Conservation (phyloP, 179 eudicot species). For the Monotropa hypopitys region DNA sequence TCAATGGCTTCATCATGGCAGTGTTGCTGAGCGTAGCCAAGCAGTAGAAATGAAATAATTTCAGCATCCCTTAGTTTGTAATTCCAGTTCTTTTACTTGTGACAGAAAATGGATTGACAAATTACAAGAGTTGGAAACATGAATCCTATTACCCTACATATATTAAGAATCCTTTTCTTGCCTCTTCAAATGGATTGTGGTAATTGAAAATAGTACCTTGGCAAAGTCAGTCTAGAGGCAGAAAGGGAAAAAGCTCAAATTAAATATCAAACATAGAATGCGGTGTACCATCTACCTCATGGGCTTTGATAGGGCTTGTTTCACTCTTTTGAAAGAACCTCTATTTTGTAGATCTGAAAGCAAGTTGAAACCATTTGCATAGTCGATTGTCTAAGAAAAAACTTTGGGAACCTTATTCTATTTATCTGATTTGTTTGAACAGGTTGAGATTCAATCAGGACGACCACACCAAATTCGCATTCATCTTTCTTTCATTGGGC, state of each 20-base stretch:
- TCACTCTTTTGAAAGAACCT: not conserved
- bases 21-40: not conserved
- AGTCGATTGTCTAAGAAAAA: not conserved
- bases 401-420: not conserved
- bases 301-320: not conserved
- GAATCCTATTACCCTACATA: not conserved
- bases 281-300: not conserved
- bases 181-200: not conserved
- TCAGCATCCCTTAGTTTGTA: not conserved
- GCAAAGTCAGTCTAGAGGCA: not conserved
- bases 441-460: conserved; percentile 97
- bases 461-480: conserved; percentile 99
- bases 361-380: not conserved
- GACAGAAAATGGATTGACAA: not conserved
- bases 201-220: not conserved
- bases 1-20: not conserved
- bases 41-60: not conserved
- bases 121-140: not conserved
- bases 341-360: not conserved
- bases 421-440: conserved; percentile 2
- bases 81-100: not conserved
- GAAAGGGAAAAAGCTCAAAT: not conserved
- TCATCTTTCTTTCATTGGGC: conserved; percentile 84
- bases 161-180: not conserved
- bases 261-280: not conserved